phyloP scores from a whole-genome alignment of 108 stramenopile species.

The Pseudonitzschia multistriata region DNA sequence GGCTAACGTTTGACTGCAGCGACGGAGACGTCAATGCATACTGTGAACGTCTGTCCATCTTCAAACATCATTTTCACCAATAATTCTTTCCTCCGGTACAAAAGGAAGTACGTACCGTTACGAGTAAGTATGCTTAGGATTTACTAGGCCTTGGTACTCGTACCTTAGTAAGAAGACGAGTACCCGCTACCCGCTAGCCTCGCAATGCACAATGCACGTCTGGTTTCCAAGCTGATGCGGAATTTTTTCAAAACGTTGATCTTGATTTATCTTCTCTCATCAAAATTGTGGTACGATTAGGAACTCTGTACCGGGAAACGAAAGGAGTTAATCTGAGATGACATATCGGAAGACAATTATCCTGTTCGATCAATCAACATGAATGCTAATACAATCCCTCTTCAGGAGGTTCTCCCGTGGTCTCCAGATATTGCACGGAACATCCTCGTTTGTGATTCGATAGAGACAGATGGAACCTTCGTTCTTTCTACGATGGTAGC shows the following conservation, averaged over 20 bases:
- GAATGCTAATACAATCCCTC: constrained; percentile 35
- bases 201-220: neutral
- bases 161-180: too few relatives aligned
- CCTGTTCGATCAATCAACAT: constrained; percentile 8
- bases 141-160: too few relatives aligned
- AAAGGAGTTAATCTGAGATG: too few relatives aligned
- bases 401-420: constrained; percentile 42
- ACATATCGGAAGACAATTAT: too few relatives aligned
- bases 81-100: too few relatives aligned
- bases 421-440: constrained; percentile 22
- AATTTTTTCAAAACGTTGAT: too few relatives aligned
- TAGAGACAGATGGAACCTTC: constrained; percentile 51
- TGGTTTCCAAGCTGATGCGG: neutral
- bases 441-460: constrained; percentile 45
- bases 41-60: neutral
- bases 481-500: constrained; percentile 31
- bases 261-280: too few relatives aligned
- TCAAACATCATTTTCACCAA: neutral
- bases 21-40: neutral
- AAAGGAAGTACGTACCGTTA: too few relatives aligned
- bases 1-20: neutral
- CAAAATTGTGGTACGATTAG: too few relatives aligned
- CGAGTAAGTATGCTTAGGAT: too few relatives aligned
- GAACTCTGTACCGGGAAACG: too few relatives aligned
- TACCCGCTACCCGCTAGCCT: too few relatives aligned